These are phyloP conservation scores for Paxillus ammoniavirescens DNA, from an alignment of 768 basidiomycete species.

Conservation along the genomic window DNA sequence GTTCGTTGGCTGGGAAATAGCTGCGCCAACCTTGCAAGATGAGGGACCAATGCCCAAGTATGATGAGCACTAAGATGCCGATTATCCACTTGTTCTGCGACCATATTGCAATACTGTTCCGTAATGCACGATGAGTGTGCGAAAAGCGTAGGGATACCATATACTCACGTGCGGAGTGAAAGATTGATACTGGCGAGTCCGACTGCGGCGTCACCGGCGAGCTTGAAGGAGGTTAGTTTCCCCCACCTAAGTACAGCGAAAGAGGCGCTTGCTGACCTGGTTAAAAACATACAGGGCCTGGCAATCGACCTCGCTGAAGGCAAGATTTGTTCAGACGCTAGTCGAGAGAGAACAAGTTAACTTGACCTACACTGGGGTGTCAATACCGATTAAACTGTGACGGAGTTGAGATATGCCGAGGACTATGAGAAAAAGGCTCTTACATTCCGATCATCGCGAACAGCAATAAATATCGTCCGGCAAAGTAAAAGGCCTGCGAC, in stretches of 20 bases:
- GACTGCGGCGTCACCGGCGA: conserved; percentile 43
- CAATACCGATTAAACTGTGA: conserved; percentile 33
- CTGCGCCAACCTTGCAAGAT: conserved; percentile 54
- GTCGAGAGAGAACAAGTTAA: background rate
- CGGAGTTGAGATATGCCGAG: background rate
- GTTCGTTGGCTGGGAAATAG: background rate
- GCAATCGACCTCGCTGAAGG: conserved; percentile 38
- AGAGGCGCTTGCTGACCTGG: conserved; percentile 32
- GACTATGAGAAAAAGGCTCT: conserved; percentile 6
- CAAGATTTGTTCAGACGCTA: background rate
- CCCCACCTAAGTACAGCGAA: background rate
- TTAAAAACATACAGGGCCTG: conserved; percentile 48
- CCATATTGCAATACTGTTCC: conserved; percentile 61
- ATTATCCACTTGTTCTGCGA: conserved; percentile 54
- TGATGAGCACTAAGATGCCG: conserved; percentile 47
- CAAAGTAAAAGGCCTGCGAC: conserved; percentile 43
- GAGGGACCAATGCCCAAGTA: conserved; percentile 69
- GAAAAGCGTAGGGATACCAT: background rate
- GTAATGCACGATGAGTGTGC: conserved; percentile 9
- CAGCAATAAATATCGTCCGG: conserved; percentile 43
- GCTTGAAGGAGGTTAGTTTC: conserved; percentile 20
- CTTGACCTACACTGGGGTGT: conserved; percentile 33
- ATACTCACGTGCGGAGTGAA: conserved; percentile 42
- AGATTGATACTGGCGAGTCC: conserved; percentile 48
- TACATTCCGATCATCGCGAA: conserved; percentile 49